Evolutionary conservation across 306 rosid species (phyloP).

Genomic region (Hippophae gyantsensis): DNA sequence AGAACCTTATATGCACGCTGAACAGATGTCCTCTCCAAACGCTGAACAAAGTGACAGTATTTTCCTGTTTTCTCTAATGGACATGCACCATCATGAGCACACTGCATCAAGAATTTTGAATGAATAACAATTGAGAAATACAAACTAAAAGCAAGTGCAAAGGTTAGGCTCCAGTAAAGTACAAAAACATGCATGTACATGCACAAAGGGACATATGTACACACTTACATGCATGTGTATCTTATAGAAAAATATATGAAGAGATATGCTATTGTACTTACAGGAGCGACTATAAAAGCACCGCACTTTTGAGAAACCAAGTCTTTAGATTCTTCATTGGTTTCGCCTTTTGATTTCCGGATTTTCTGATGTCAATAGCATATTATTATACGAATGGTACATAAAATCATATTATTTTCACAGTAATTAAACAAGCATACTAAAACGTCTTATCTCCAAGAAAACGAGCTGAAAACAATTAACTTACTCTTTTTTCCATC

Average conservation of each 20-base stretch:
- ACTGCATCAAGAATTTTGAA: conserved; percentile 40
- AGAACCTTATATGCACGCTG: conserved; percentile 83
- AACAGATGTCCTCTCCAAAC: conserved; percentile 83
- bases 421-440: conserved; percentile 7
- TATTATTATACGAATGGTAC: conserved; percentile 6
- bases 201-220: too few species aligned
- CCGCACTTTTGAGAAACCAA: conserved; percentile 50
- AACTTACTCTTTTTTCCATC: conserved; percentile 79
- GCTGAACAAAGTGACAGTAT: conserved; percentile 84
- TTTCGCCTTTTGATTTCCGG: conserved; percentile 41
- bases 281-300: conserved; percentile 85
- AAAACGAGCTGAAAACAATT: neutral
- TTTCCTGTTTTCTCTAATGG: conserved; percentile 75
- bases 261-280: conserved; percentile 32
- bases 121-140: conserved; percentile 1
- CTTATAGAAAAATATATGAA: neutral
- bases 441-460: conserved; percentile 1
- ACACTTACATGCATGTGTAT: too few species aligned
- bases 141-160: neutral
- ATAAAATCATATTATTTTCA: neutral
- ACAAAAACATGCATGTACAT: too few species aligned
- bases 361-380: conserved; percentile 36
- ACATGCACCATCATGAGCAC: conserved; percentile 91
- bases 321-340: conserved; percentile 45
- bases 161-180: neutral